Percentiles rank a stretch among this genome's conserved stretches.
phyloP scores from a whole-genome alignment of 495 filamentous ascomycete genomes.

The Penicillium psychrofluorescens region DNA sequence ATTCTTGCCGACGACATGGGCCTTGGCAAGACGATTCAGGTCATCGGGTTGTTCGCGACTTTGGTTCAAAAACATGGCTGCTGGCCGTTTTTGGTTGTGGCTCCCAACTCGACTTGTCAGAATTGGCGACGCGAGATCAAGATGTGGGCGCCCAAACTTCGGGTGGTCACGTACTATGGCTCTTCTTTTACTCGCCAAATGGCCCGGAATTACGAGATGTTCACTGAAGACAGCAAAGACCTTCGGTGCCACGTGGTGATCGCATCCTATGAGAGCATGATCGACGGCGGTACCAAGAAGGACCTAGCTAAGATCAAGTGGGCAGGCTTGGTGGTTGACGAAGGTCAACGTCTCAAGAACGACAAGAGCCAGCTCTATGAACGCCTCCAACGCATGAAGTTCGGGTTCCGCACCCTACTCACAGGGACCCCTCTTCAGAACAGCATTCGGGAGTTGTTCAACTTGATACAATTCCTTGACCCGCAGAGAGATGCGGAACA shows the following conservation, averaged over 20 bases:
- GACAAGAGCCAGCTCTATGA: constrained; percentile 77
- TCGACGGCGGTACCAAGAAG: constrained; percentile 53
- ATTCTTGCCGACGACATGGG: constrained; percentile 99
- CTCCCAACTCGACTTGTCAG: constrained; percentile 87
- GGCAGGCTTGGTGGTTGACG: constrained; percentile 88
- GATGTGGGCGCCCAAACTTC: constrained; percentile 77
- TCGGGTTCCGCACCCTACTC: constrained; percentile 74
- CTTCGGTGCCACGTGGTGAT: constrained; percentile 87
- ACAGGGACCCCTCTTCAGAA: constrained; percentile 94
- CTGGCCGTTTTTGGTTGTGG: constrained; percentile 90
- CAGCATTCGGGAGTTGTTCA: constrained; percentile 89
- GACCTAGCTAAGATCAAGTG: constrained; percentile 66
- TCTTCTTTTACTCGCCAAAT: constrained; percentile 60
- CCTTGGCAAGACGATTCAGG: constrained; percentile 94
- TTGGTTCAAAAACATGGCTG: constrained; percentile 72
- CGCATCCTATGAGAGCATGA: constrained; percentile 85
- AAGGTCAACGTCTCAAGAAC: constrained; percentile 94
- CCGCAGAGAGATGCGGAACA: constrained; percentile 55
- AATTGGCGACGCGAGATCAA: constrained; percentile 98
- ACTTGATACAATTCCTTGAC: constrained; percentile 89
- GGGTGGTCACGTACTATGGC: constrained; percentile 89
- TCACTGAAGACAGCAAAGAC: constrained; percentile 49
- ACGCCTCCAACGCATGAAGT: constrained; percentile 60
- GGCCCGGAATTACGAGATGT: constrained; percentile 75
- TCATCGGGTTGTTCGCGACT: constrained; percentile 74